Evolutionary conservation across 352 stramenopile genomes (phyloP).

Genomic region (Pythium folliculosum): DNA sequence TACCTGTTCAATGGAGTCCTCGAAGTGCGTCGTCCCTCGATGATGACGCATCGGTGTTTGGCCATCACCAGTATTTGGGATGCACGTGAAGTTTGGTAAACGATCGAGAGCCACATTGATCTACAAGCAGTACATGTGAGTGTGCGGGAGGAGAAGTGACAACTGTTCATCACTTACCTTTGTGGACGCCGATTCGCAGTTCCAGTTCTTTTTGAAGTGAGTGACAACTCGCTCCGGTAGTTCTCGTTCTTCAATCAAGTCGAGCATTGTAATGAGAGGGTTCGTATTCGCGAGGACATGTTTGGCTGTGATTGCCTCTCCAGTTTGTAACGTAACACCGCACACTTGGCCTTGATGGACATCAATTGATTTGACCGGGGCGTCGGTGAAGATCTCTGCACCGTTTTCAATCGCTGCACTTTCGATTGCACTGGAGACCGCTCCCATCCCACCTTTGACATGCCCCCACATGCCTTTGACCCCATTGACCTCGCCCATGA

Average conservation of each 20-base stretch:
- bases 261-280: slow-evolving; percentile 80
- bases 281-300: slow-evolving; percentile 83
- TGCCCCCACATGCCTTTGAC: slow-evolving; percentile 89
- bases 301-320: slow-evolving; percentile 51
- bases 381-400: slow-evolving; percentile 70
- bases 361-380: slow-evolving; percentile 66
- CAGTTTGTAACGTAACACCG: slow-evolving; percentile 68
- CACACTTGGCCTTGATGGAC: slow-evolving; percentile 41
- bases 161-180: slow-evolving; percentile 42
- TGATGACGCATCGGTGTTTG: slow-evolving; percentile 76
- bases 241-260: slow-evolving; percentile 64
- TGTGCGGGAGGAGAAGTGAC: background rate
- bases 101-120: slow-evolving; percentile 89
- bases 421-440: slow-evolving; percentile 68
- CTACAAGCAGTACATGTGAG: slow-evolving; percentile 12
- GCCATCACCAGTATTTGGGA: slow-evolving; percentile 63
- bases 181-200: slow-evolving; percentile 75
- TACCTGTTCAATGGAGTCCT: slow-evolving; percentile 71
- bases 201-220: slow-evolving; percentile 82
- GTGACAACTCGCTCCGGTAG: slow-evolving; percentile 57
- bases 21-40: slow-evolving; percentile 89
- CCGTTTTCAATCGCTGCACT: slow-evolving; percentile 64
- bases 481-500: slow-evolving; percentile 91
- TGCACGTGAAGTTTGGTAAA: slow-evolving; percentile 84
- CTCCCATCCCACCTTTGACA: slow-evolving; percentile 89